A percentile compares a stretch with the other conserved stretches of the same genome.
phyloP scores from a whole-genome alignment of 1,284 basidiomycete genomes.

The Ceraceosorus guamensis region DNA sequence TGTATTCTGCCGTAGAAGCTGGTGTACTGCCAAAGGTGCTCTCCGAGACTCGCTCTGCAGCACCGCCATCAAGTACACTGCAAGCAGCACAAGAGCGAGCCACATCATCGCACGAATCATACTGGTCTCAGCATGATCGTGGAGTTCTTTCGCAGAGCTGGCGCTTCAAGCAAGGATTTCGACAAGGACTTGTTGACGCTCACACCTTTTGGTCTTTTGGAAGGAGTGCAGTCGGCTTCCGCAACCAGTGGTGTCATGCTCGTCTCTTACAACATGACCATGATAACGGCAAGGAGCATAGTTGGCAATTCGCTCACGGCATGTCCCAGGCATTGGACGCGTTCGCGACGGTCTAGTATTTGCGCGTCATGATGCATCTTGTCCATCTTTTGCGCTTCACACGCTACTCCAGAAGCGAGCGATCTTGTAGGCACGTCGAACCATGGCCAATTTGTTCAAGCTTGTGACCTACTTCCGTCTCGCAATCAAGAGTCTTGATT shows the following conservation, averaged over 20 bases:
- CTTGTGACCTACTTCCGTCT: too few species aligned
- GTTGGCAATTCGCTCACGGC: constrained; percentile 9
- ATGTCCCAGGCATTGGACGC: constrained; percentile 3
- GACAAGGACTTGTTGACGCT: constrained; percentile 7
- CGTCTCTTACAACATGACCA: background rate
- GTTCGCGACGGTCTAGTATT: too few species aligned
- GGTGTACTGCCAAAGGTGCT: constrained; percentile 57
- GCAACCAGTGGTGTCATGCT: constrained; percentile 7
- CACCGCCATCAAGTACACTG: background rate
- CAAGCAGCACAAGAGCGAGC: constrained; percentile 7
- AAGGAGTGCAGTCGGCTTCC: constrained; percentile 7
- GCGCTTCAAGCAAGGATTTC: constrained; percentile 7
- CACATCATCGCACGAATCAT: constrained; percentile 13
- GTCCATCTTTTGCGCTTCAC: too few species aligned
- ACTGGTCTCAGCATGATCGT: constrained; percentile 10
- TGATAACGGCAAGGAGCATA: background rate
- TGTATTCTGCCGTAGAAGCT: constrained; percentile 61
- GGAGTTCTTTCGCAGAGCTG: constrained; percentile 4
- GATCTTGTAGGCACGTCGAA: too few species aligned
- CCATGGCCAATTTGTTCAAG: too few species aligned
- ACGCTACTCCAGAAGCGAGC: too few species aligned
- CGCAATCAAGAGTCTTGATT: too few species aligned
- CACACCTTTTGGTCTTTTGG: constrained; percentile 5
- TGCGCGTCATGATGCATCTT: too few species aligned
- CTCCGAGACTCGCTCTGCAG: constrained; percentile 4